Percentiles rank a stretch among this genome's conserved stretches.
phyloP scores from a whole-genome alignment of 2,329 filamentous ascomycete species.

The Sporothrix sp. region DNA sequence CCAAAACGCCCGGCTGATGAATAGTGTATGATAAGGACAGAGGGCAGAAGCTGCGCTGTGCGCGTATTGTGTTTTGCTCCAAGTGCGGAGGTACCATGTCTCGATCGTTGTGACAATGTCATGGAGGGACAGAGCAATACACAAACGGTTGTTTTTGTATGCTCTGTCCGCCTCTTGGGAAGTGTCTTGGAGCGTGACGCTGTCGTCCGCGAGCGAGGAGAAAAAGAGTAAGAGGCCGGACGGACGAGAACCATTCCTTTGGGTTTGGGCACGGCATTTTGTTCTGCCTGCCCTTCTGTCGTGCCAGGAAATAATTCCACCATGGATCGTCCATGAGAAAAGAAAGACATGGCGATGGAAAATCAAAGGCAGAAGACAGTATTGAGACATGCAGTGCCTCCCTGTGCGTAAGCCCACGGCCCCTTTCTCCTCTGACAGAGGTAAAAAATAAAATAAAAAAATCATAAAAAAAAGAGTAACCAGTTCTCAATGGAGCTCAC shows the following conservation, averaged over 20 bases:
- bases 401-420: too few species aligned
- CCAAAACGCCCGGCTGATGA: not conserved
- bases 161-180: too few species aligned
- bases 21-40: too few species aligned
- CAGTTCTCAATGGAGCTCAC: too few species aligned
- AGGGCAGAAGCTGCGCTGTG: too few species aligned
- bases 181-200: not conserved
- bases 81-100: not conserved
- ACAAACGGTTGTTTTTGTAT: too few species aligned
- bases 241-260: constrained; percentile 8
- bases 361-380: not conserved
- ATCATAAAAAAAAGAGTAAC: not conserved
- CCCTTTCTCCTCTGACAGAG: too few species aligned
- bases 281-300: not conserved
- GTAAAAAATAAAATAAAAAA: not conserved
- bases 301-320: too few species aligned
- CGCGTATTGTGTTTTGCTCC: not conserved
- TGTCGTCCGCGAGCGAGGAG: too few species aligned
- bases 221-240: not conserved
- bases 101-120: not conserved
- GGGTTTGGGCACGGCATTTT: constrained; percentile 11
- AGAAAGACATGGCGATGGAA: not conserved
- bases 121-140: too few species aligned
- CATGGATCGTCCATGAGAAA: not conserved
- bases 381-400: not conserved